phyloP scores from a whole-genome alignment of 495 filamentous ascomycete species.

The Aspergillus bridgeri region DNA sequence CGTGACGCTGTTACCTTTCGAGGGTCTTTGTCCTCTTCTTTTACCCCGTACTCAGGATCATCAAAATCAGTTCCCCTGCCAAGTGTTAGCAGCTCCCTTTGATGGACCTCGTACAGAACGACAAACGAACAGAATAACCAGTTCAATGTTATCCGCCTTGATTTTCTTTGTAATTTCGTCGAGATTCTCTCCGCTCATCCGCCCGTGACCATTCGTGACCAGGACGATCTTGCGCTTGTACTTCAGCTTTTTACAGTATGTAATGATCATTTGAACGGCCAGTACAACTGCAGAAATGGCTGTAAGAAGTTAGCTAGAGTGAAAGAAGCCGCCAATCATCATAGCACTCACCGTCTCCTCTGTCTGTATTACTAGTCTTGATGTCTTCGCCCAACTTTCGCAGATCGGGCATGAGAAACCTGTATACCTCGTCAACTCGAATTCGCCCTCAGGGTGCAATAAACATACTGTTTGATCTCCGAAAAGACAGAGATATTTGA shows the following conservation, averaged over 20 bases:
- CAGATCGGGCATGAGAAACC: constrained; percentile 69
- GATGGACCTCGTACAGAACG: not conserved
- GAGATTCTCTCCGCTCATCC: constrained; percentile 62
- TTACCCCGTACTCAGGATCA: constrained; percentile 83
- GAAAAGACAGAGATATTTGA: constrained; percentile 73
- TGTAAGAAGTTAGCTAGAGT: constrained; percentile 24
- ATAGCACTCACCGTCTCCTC: constrained; percentile 81
- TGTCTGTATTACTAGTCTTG: constrained; percentile 61
- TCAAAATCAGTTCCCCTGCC: constrained; percentile 92
- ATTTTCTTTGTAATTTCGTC: constrained; percentile 67
- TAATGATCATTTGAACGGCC: constrained; percentile 81
- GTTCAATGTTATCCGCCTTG: constrained; percentile 69
- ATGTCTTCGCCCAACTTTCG: constrained; percentile 59
- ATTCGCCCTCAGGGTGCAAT: not conserved
- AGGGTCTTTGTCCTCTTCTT: constrained; percentile 82
- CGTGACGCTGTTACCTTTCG: constrained; percentile 50
- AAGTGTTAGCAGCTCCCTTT: constrained; percentile 23
- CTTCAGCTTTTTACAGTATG: constrained; percentile 82
- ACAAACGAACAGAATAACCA: constrained; percentile 69
- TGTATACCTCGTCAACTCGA: constrained; percentile 11
- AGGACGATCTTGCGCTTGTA: constrained; percentile 79
- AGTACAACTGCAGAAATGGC: constrained; percentile 81
- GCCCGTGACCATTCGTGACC: constrained; percentile 73
- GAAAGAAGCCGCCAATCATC: constrained; percentile 1
- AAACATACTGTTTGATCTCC: constrained; percentile 60